Conservation (phyloP, 257 asterid genomes). For the Solanum pimpinellifolium region DNA sequence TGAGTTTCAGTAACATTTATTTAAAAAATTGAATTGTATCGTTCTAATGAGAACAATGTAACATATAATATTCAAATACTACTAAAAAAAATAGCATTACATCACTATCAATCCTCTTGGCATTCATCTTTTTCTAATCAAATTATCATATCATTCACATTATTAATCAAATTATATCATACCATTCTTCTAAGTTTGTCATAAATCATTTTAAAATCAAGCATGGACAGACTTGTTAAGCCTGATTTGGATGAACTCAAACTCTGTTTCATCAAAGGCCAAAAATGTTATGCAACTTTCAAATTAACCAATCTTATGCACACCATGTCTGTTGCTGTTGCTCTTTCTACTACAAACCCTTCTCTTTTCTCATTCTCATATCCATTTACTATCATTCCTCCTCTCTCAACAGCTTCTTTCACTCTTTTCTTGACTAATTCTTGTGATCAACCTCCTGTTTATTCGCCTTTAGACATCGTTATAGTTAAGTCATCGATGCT, state of each 20-base stretch:
- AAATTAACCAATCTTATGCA: constrained; percentile 65
- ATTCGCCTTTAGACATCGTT: constrained; percentile 30
- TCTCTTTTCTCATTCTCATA: constrained; percentile 35
- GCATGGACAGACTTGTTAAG: constrained; percentile 69
- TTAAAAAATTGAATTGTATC: background rate
- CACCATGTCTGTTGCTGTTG: constrained; percentile 77
- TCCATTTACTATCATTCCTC: constrained; percentile 42
- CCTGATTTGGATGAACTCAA: constrained; percentile 35
- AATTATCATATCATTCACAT: background rate
- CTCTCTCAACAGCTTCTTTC: constrained; percentile 46
- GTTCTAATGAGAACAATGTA: background rate
- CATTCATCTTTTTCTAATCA: background rate
- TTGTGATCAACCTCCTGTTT: constrained; percentile 39
- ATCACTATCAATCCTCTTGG: background rate
- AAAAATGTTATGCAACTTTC: constrained; percentile 41
- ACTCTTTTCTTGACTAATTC: constrained; percentile 23
- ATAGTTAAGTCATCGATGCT: constrained; percentile 58
- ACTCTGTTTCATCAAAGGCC: constrained; percentile 29
- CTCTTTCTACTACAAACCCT: constrained; percentile 46
- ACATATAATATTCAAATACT: background rate
- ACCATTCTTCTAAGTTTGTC: background rate
- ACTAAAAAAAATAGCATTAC: background rate
- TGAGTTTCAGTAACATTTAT: too few relatives aligned
- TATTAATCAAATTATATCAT: background rate
- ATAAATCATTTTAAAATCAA: background rate